These are phyloP conservation scores for Boletus pseudo-olivaceus DNA, from an alignment of 768 basidiomycete species.

Conservation along the genomic window DNA sequence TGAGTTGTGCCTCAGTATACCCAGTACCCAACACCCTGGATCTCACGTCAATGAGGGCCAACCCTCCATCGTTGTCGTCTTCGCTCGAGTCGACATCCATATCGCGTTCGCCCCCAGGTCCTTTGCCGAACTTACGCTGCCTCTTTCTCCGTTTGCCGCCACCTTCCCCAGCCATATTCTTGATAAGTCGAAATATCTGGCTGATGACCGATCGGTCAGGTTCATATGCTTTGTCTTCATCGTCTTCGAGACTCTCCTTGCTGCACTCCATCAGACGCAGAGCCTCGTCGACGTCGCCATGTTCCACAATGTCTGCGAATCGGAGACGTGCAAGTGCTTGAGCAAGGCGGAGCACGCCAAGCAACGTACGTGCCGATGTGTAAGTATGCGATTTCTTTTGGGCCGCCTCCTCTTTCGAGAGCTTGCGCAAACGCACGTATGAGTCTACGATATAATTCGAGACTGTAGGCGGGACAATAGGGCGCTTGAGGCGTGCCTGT, in stretches of 20 bases:
- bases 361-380: slow-evolving; percentile 92
- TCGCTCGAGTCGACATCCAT: slow-evolving; percentile 68
- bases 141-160: slow-evolving; percentile 40
- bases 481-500: slow-evolving; percentile 80
- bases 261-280: slow-evolving; percentile 95
- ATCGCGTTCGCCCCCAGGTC: slow-evolving; percentile 67
- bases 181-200: slow-evolving; percentile 89
- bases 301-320: slow-evolving; percentile 74
- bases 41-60: slow-evolving; percentile 85
- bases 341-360: slow-evolving; percentile 89
- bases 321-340: slow-evolving; percentile 94
- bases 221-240: slow-evolving; percentile 64
- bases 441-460: slow-evolving; percentile 93
- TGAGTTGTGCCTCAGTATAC: slow-evolving; percentile 88
- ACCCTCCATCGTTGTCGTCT: slow-evolving; percentile 63
- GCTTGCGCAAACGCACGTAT: slow-evolving; percentile 92
- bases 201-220: slow-evolving; percentile 76
- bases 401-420: slow-evolving; percentile 86
- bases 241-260: slow-evolving; percentile 86
- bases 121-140: slow-evolving; percentile 58
- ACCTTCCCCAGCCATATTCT: slow-evolving; percentile 64
- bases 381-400: slow-evolving; percentile 89
- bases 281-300: slow-evolving; percentile 93
- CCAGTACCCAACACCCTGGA: slow-evolving; percentile 81
- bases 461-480: slow-evolving; percentile 83